phyloP scores from a whole-genome alignment of 2,329 filamentous ascomycete genomes.

The Sporothrix globosa region DNA sequence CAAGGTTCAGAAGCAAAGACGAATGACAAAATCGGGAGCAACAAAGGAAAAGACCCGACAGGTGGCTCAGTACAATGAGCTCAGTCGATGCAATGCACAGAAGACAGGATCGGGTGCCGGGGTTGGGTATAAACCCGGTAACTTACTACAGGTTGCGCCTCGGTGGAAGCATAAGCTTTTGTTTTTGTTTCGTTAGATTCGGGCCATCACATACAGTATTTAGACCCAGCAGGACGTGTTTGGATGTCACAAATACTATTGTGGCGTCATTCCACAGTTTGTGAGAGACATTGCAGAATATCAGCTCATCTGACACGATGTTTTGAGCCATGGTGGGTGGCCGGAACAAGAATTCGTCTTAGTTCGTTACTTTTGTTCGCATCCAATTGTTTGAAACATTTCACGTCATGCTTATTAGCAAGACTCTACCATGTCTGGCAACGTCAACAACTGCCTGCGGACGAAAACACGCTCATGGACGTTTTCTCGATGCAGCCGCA shows the following conservation, averaged over 20 bases:
- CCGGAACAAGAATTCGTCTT: not conserved
- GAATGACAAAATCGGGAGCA: not conserved
- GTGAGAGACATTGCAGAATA: not conserved
- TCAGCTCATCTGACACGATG: not conserved
- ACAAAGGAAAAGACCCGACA: not conserved
- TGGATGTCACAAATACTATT: not conserved
- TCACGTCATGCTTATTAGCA: not conserved
- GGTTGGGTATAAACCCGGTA: not conserved
- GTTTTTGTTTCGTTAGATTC: not conserved
- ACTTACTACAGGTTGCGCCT: not conserved
- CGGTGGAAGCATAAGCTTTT: not conserved
- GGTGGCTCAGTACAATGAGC: not conserved
- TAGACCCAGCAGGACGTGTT: not conserved
- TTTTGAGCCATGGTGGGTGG: not conserved
- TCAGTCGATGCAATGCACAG: not conserved
- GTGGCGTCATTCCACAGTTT: not conserved
- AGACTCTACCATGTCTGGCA: not conserved
- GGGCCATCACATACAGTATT: constrained; percentile 16
- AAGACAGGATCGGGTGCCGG: not conserved
- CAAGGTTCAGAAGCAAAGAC: not conserved
- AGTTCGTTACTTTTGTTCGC: not conserved
- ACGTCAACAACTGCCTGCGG: not conserved
- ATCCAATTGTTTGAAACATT: not conserved
- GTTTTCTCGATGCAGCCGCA: not conserved
- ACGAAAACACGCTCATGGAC: not conserved